These are phyloP conservation scores for Musa itinerans DNA, from an alignment of 176 grass and related monocot species.

Conservation along the genomic window DNA sequence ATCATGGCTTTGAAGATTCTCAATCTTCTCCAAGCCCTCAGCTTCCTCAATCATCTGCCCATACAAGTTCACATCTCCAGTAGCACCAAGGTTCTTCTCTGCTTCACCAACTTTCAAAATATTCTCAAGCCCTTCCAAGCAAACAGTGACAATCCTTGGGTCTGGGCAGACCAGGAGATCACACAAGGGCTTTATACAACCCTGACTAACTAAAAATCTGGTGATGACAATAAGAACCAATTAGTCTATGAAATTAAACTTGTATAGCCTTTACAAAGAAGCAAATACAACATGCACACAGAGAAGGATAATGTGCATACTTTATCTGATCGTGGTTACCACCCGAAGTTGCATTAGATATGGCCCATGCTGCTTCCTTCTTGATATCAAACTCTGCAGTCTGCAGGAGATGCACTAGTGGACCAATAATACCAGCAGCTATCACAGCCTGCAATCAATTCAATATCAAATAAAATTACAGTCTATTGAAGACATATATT, in stretches of 20 bases:
- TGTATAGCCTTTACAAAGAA: not conserved
- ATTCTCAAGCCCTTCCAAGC: conserved; percentile 86
- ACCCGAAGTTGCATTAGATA: no score
- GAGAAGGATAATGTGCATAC: conserved; percentile 9
- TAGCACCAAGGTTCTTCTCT: conserved; percentile 52
- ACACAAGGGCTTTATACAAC: conserved; percentile 87
- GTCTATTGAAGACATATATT: not conserved
- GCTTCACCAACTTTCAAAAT: conserved; percentile 74
- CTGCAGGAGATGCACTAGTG: conserved; percentile 44
- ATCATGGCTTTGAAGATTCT: conserved; percentile 91
- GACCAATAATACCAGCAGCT: conserved; percentile 43
- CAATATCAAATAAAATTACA: not conserved
- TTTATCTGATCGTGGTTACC: conserved; percentile 8
- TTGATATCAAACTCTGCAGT: no score
- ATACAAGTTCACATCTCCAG: conserved; percentile 53
- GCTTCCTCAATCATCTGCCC: conserved; percentile 85
- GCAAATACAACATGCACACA: no score
- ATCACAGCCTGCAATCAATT: conserved; percentile 43
- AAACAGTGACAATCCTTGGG: conserved; percentile 79
- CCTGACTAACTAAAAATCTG: conserved; percentile 76
- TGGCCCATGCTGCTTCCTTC: no score
- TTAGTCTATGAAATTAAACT: not conserved
- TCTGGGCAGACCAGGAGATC: conserved; percentile 84
- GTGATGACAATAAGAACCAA: not conserved
- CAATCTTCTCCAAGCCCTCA: conserved; percentile 93